Evolutionary conservation across 176 grass and related monocot genomes (phyloP).

Genomic region (Juncus effusus): DNA sequence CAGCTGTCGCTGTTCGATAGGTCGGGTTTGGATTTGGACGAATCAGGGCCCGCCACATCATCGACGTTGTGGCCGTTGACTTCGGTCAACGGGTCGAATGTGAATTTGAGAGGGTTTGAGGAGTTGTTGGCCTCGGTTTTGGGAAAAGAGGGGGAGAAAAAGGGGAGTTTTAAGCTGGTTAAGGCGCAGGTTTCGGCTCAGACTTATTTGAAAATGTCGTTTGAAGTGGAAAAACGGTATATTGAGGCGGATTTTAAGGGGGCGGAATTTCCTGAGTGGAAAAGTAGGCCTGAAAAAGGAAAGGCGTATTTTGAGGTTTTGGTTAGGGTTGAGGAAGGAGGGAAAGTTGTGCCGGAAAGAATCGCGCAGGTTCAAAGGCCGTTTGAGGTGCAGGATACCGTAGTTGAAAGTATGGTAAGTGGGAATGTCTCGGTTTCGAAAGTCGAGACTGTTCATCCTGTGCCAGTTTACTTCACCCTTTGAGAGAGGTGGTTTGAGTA

Average conservation of each 20-base stretch:
- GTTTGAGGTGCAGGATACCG: constrained; percentile 30
- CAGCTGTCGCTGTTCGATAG: constrained; percentile 52
- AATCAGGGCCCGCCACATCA: constrained; percentile 22
- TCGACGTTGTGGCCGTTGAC: constrained; percentile 66
- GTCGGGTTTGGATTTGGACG: constrained; percentile 29
- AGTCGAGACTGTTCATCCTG: constrained; percentile 35
- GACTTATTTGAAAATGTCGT: constrained; percentile 82
- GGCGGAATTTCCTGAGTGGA: constrained; percentile 54
- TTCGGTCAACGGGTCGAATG: constrained; percentile 67
- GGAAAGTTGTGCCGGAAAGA: constrained; percentile 63
- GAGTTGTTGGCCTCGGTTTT: constrained; percentile 68
- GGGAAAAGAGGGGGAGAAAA: constrained; percentile 40
- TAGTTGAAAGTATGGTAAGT: constrained; percentile 32
- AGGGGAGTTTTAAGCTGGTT: constrained; percentile 67
- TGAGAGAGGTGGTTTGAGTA: constrained; percentile 34
- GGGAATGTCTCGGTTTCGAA: constrained; percentile 53
- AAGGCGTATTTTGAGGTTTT: constrained; percentile 77
- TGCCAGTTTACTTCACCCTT: constrained; percentile 61
- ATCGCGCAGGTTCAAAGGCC: constrained; percentile 46
- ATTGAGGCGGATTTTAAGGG: constrained; percentile 49
- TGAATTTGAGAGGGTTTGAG: constrained; percentile 62
- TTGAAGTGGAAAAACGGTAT: constrained; percentile 48
- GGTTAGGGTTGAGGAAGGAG: constrained; percentile 56
- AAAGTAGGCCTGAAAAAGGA: constrained; percentile 57
- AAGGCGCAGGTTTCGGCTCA: constrained; percentile 57